These are phyloP conservation scores for Infundibulicybe gibba DNA, from an alignment of 768 basidiomycete species.

Conservation along the genomic window DNA sequence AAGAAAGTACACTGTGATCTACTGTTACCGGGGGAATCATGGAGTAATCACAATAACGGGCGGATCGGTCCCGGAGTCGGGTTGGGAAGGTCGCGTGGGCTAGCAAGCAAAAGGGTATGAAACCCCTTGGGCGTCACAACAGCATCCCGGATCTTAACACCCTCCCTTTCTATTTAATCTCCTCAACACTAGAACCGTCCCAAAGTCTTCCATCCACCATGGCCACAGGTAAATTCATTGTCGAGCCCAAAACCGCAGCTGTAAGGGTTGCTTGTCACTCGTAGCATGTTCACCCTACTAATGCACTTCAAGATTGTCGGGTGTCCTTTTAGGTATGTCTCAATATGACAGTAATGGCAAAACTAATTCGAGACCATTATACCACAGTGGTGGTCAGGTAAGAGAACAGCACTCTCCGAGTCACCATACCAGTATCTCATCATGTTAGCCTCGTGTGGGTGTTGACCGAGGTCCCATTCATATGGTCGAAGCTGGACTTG, in stretches of 20 bases:
- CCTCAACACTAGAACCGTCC: background rate
- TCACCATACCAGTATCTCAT: slow-evolving; percentile 7
- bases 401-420: slow-evolving; percentile 10
- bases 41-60: no score
- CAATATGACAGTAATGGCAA: slow-evolving; percentile 2
- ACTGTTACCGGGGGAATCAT: no score
- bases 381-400: slow-evolving; percentile 62
- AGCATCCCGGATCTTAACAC: no score
- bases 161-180: no score
- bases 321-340: slow-evolving; percentile 88
- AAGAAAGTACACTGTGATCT: no score
- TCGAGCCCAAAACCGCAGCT: slow-evolving; percentile 71
- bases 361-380: slow-evolving; percentile 5
- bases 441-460: slow-evolving; percentile 61
- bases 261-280: slow-evolving; percentile 44
- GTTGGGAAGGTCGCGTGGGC: no score
- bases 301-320: slow-evolving; percentile 68
- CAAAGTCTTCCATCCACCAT: no score
- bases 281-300: no score
- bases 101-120: no score
- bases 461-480: slow-evolving; percentile 88
- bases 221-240: slow-evolving; percentile 42
- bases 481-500: slow-evolving; percentile 83
- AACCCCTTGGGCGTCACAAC: no score
- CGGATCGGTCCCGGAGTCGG: no score